Percentiles rank a stretch among this genome's conserved stretches.
These are phyloP conservation scores for Carex cristatella DNA, from an alignment of 176 grass and related monocot species.

Conservation along the genomic window DNA sequence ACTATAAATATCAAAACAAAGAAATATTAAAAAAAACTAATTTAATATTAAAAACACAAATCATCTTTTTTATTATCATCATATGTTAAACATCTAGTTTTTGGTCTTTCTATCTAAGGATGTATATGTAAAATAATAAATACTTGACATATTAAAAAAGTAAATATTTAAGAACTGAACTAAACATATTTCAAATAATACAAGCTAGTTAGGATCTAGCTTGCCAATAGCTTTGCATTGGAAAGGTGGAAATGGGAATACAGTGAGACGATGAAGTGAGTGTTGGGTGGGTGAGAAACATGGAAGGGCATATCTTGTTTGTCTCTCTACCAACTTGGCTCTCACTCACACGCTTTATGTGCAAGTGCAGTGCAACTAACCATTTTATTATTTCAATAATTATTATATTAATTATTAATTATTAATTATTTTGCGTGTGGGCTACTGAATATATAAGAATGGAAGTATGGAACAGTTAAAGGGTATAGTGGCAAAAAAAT, in stretches of 20 bases:
- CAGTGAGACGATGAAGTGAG: background rate
- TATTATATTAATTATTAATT: background rate
- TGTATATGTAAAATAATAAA: too few relatives aligned
- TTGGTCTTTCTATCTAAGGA: too few relatives aligned
- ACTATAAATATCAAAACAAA: too few relatives aligned
- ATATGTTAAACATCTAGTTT: too few relatives aligned
- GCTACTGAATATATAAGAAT: background rate
- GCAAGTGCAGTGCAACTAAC: background rate
- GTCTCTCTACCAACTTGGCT: background rate
- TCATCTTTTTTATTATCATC: too few relatives aligned
- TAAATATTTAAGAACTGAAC: too few relatives aligned
- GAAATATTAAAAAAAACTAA: too few relatives aligned
- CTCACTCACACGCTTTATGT: background rate
- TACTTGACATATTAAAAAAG: too few relatives aligned
- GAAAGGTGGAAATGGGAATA: background rate
- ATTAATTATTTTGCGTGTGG: background rate
- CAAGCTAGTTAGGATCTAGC: background rate
- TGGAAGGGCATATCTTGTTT: background rate
- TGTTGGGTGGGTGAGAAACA: conserved; percentile 22
- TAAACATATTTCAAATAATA: background rate
- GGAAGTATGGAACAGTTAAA: too few relatives aligned
- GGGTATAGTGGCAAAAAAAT: too few relatives aligned
- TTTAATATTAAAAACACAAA: too few relatives aligned
- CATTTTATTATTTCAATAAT: background rate
- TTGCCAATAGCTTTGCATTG: background rate